These are phyloP conservation scores for Talaromyces sp. DNA, from an alignment of 2,329 filamentous ascomycete genomes.

Conservation along the genomic window DNA sequence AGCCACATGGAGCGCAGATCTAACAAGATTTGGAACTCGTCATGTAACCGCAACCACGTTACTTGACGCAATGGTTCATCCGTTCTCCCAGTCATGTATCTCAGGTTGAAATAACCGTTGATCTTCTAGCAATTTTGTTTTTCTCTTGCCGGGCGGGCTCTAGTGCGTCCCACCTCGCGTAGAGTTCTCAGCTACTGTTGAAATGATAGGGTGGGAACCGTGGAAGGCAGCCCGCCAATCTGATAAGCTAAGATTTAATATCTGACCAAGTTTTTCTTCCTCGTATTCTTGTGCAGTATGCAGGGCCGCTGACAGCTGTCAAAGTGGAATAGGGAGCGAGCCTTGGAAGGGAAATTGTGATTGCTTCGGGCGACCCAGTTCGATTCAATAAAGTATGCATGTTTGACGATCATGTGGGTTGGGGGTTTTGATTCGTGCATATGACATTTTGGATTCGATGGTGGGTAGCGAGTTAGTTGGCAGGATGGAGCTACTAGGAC, in stretches of 20 bases:
- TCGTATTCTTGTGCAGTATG: conserved; percentile 7
- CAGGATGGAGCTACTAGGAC: background rate
- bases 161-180: background rate
- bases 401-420: background rate
- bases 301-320: conserved; percentile 14
- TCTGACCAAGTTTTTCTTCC: background rate
- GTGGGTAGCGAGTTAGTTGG: background rate
- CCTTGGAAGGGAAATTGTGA: conserved; percentile 13
- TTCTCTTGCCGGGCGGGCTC: background rate
- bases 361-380: background rate
- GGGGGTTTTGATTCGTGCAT: too few relatives aligned
- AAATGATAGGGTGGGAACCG: background rate
- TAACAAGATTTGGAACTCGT: too few relatives aligned
- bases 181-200: background rate
- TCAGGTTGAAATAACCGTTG: too few relatives aligned
- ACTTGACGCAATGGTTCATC: too few relatives aligned
- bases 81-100: too few relatives aligned
- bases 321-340: background rate
- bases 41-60: too few relatives aligned
- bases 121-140: background rate
- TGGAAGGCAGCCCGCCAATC: background rate
- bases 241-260: background rate
- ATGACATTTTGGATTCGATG: background rate
- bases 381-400: conserved; percentile 1
- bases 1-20: too few relatives aligned